These are phyloP conservation scores for Luffa aegyptiaca DNA, from an alignment of 306 rosid genomes.

Conservation along the genomic window DNA sequence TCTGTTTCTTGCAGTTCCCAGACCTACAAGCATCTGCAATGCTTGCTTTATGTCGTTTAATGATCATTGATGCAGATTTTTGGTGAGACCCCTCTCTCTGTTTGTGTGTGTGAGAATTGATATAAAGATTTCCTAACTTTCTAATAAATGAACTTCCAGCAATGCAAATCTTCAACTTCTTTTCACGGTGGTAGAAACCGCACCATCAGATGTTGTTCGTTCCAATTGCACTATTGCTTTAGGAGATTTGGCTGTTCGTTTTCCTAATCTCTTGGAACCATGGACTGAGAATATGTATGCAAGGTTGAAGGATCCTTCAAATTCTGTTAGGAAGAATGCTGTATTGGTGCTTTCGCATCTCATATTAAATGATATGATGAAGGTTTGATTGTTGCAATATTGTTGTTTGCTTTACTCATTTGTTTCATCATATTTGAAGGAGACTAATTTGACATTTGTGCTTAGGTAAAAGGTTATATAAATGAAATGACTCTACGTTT, in stretches of 20 bases:
- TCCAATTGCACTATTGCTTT: conserved; percentile 89
- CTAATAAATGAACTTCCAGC: conserved; percentile 34
- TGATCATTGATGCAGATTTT: conserved; percentile 85
- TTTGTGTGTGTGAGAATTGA: background rate
- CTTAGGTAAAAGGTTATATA: conserved; percentile 89
- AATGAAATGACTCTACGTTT: conserved; percentile 81
- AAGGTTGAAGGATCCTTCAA: conserved; percentile 61
- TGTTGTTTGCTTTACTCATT: conserved; percentile 13
- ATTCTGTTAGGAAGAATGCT: conserved; percentile 87
- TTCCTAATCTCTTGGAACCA: conserved; percentile 90
- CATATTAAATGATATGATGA: conserved; percentile 96
- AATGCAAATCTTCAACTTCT: conserved; percentile 86
- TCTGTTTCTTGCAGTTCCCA: conserved; percentile 48
- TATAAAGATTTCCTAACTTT: conserved; percentile 12
- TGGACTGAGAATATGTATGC: conserved; percentile 97
- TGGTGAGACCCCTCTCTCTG: conserved; percentile 42
- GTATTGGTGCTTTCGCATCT: conserved; percentile 98
- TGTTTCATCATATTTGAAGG: conserved; percentile 2
- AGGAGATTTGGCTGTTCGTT: conserved; percentile 92
- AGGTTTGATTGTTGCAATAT: conserved; percentile 35
- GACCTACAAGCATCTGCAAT: conserved; percentile 89
- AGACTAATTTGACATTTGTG: conserved; percentile 23
- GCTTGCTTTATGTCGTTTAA: conserved; percentile 93
- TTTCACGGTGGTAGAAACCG: conserved; percentile 77
- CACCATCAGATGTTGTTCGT: conserved; percentile 79